Evolutionary conservation across 2,329 filamentous ascomycete genomes (phyloP).

Genomic region (Aspergillus amoenus): DNA sequence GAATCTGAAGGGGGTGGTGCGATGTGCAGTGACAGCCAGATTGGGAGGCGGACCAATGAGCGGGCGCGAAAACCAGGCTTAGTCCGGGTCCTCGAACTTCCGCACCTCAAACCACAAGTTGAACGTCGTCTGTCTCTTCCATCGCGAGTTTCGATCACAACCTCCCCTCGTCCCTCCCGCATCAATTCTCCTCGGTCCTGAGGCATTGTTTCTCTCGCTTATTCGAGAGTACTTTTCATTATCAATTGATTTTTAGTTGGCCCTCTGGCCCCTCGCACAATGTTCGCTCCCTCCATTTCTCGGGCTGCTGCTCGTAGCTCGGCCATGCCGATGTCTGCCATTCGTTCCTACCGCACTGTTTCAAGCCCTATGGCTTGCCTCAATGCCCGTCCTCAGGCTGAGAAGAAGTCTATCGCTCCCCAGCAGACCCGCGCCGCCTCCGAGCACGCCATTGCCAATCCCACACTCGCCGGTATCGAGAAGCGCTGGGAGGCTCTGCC

Average conservation of each 20-base stretch:
- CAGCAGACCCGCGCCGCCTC: constrained; percentile 59
- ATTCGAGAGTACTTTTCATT: constrained; percentile 18
- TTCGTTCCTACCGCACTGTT: constrained; percentile 30
- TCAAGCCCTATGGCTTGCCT: constrained; percentile 39
- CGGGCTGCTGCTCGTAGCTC: constrained; percentile 46
- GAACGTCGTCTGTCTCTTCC: constrained; percentile 31
- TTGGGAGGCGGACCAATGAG: constrained; percentile 32
- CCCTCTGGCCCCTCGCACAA: constrained; percentile 37
- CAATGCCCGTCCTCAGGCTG: constrained; percentile 34
- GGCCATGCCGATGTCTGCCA: constrained; percentile 34
- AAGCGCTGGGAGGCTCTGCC: constrained; percentile 99
- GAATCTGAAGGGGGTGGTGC: constrained; percentile 16
- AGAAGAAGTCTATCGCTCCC: constrained; percentile 38
- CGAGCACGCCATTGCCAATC: constrained; percentile 95
- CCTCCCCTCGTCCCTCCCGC: constrained; percentile 29
- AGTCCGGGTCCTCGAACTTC: constrained; percentile 39
- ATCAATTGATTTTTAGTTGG: constrained; percentile 32
- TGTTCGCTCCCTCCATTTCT: constrained; percentile 48
- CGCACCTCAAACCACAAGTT: constrained; percentile 36
- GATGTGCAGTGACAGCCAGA: neutral
- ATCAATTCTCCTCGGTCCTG: constrained; percentile 23
- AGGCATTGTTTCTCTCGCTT: constrained; percentile 23
- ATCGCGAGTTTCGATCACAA: constrained; percentile 28
- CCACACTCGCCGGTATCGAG: constrained; percentile 96
- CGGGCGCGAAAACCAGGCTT: constrained; percentile 32